Conservation (phyloP, 805 yeast genomes). For the Lipomyces lipofer region DNA sequence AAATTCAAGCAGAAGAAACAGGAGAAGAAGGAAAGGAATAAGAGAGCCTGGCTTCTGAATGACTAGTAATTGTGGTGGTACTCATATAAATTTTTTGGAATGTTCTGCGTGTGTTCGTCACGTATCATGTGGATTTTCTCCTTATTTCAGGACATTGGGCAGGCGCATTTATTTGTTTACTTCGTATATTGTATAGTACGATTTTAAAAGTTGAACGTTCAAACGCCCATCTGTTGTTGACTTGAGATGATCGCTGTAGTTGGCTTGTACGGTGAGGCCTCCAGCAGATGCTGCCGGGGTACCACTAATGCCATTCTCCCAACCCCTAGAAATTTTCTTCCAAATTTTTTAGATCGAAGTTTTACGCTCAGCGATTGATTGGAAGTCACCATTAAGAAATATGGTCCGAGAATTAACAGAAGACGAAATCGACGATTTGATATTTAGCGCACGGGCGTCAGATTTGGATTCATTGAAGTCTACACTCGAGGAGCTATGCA, state of each 20-base stretch:
- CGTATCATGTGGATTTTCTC: no score
- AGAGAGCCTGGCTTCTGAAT: constrained; percentile 29
- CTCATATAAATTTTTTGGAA: no score
- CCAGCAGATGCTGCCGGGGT: no score
- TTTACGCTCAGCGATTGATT: no score
- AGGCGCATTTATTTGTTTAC: neutral
- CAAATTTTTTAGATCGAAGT: no score
- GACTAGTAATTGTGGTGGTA: no score
- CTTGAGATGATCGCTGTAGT: neutral
- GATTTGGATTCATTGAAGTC: constrained; percentile 74
- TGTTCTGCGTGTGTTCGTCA: no score
- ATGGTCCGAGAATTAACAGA: constrained; percentile 39
- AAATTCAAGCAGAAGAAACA: constrained; percentile 27
- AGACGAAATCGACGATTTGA: constrained; percentile 80
- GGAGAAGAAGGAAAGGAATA: constrained; percentile 32
- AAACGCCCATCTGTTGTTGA: neutral
- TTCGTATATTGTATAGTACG: neutral
- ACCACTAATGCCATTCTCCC: neutral
- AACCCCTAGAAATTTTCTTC: no score
- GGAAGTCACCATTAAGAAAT: no score
- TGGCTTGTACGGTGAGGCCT: neutral
- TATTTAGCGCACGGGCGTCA: constrained; percentile 84
- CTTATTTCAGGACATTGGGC: no score
- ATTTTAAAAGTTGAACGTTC: no score
- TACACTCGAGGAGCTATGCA: constrained; percentile 55